Percentiles rank a stretch among this genome's conserved stretches.
These are phyloP conservation scores for Gentiana straminea DNA, from an alignment of 257 asterid genomes.

Conservation along the genomic window DNA sequence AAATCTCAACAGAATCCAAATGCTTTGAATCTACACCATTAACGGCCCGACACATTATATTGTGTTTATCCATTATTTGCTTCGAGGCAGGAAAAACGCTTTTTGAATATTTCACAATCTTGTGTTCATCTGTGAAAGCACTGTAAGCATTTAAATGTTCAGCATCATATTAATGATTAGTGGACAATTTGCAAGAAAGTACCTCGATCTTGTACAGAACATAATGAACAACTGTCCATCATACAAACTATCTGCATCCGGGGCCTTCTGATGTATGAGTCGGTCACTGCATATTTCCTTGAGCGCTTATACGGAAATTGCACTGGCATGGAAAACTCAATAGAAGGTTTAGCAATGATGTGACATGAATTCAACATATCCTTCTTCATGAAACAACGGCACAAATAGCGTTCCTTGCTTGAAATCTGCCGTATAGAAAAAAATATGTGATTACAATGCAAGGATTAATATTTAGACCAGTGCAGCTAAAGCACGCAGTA, in stretches of 20 bases:
- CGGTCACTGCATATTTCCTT: slow-evolving; percentile 23
- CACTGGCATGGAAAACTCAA: slow-evolving; percentile 35
- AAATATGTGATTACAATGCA: not conserved
- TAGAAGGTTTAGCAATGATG: slow-evolving; percentile 38
- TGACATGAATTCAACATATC: slow-evolving; percentile 70
- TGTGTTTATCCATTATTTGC: slow-evolving; percentile 20
- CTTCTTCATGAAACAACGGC: slow-evolving; percentile 34
- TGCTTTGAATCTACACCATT: slow-evolving; percentile 14
- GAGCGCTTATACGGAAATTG: slow-evolving; percentile 30
- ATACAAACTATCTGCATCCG: slow-evolving; percentile 26
- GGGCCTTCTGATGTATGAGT: slow-evolving; percentile 28
- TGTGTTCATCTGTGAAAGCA: slow-evolving; percentile 63
- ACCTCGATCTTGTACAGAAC: slow-evolving; percentile 47
- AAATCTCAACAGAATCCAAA: slow-evolving; percentile 22
- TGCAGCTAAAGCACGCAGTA: not conserved
- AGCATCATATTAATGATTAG: slow-evolving; percentile 39
- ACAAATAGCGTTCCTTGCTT: slow-evolving; percentile 23
- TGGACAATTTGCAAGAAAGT: slow-evolving; percentile 19
- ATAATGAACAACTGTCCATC: slow-evolving; percentile 21
- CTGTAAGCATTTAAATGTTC: slow-evolving; percentile 85
- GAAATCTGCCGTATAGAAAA: slow-evolving; percentile 25
- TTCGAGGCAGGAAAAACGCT: slow-evolving; percentile 30
- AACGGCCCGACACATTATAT: slow-evolving; percentile 13
- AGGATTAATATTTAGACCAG: not conserved
- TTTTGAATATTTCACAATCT: slow-evolving; percentile 26